These are phyloP conservation scores for Cladosporium sp. DNA, from an alignment of 2,329 filamentous ascomycete species.

Conservation along the genomic window DNA sequence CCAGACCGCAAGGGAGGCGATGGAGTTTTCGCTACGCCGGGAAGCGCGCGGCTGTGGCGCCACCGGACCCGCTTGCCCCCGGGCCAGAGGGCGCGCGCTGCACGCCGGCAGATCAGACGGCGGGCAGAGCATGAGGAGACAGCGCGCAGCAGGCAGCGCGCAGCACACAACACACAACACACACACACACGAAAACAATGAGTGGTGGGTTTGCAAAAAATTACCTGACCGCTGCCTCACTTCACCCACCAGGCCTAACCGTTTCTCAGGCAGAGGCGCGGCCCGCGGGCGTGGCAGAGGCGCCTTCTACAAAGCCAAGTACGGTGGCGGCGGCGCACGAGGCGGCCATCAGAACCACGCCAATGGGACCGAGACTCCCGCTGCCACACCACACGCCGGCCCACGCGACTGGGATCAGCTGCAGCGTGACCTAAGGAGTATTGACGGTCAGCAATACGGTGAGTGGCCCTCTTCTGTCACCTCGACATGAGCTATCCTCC, in stretches of 20 bases:
- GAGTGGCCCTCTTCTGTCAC: constrained; percentile 5
- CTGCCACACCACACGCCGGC: background rate
- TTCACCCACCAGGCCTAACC: background rate
- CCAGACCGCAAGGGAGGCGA: background rate
- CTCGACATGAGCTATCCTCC: constrained; percentile 24
- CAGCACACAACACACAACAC: too few relatives aligned
- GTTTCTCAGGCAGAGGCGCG: background rate
- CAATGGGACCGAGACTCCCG: background rate
- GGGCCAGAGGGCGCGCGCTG: too few relatives aligned
- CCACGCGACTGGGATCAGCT: constrained; percentile 21
- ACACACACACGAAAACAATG: too few relatives aligned
- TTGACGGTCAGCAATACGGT: constrained; percentile 29
- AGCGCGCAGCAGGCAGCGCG: too few relatives aligned
- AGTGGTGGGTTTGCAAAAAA: too few relatives aligned
- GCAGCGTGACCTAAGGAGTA: constrained; percentile 19
- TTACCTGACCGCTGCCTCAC: background rate
- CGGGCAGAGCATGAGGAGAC: too few relatives aligned
- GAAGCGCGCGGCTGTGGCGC: too few relatives aligned
- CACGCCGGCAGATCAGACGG: too few relatives aligned
- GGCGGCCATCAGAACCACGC: constrained; percentile 11
- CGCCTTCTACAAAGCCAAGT: constrained; percentile 25
- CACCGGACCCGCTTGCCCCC: too few relatives aligned
- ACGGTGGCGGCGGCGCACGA: constrained; percentile 19
- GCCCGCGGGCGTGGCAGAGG: constrained; percentile 13
- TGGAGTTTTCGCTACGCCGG: too few relatives aligned